A percentile compares a stretch with the other conserved stretches of the same genome.
Evolutionary conservation across 352 stramenopile genomes (phyloP).

Genomic region (Hyaloperonospora brassicae): DNA sequence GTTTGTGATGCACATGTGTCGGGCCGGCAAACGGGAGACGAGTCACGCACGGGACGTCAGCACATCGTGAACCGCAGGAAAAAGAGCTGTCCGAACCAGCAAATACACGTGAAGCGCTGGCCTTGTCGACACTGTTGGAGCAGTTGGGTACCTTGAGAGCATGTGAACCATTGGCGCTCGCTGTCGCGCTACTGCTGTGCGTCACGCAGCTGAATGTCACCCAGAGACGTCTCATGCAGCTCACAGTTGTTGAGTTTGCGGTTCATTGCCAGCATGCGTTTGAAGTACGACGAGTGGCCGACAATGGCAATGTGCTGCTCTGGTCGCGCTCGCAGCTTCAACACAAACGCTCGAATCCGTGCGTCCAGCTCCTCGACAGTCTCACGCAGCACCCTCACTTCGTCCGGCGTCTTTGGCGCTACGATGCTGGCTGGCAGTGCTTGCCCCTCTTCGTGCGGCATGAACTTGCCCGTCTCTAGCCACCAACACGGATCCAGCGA

Average conservation of each 20-base stretch:
- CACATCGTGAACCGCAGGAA: constrained; percentile 56
- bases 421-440: constrained; percentile 16
- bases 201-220: constrained; percentile 19
- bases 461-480: constrained; percentile 35
- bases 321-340: constrained; percentile 41
- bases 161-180: not conserved
- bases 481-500: constrained; percentile 55
- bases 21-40: too few relatives aligned
- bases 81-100: too few relatives aligned
- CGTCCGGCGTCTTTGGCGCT: constrained; percentile 28
- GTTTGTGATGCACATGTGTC: too few relatives aligned
- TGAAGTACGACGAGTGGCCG: constrained; percentile 81
- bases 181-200: constrained; percentile 3
- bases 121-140: not conserved
- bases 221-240: constrained; percentile 33
- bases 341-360: constrained; percentile 60
- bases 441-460: constrained; percentile 18
- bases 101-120: constrained; percentile 14
- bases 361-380: constrained; percentile 43
- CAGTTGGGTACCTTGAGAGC: not conserved
- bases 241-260: constrained; percentile 80
- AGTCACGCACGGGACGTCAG: constrained; percentile 22
- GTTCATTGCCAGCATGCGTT: constrained; percentile 70
- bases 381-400: constrained; percentile 58
- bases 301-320: constrained; percentile 72